These are phyloP conservation scores for Boletus nobilissimus DNA, from an alignment of 1,284 basidiomycete species.

Conservation along the genomic window DNA sequence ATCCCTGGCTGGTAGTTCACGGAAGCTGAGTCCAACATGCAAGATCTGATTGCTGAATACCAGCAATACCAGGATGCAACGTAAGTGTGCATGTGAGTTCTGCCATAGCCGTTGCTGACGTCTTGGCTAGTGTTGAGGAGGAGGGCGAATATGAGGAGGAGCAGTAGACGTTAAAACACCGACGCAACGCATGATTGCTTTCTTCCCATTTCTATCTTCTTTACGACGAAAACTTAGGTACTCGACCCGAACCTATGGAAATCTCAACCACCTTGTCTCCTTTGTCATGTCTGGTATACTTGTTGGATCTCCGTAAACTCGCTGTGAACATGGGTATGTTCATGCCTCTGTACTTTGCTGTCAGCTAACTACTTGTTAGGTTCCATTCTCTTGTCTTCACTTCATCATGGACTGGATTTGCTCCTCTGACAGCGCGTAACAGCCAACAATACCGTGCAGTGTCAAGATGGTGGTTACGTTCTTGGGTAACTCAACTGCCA, in stretches of 20 bases:
- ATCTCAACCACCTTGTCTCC: conserved; percentile 97
- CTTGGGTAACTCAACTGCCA: conserved; percentile 96
- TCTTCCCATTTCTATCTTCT: conserved; percentile 30
- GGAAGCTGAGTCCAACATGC: conserved; percentile 97
- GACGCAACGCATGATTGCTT: conserved; percentile 35
- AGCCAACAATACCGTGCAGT: conserved; percentile 95
- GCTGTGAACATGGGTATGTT: conserved; percentile 96
- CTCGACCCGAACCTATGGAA: conserved; percentile 81
- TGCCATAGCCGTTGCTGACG: conserved; percentile 8
- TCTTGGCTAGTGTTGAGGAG: conserved; percentile 69
- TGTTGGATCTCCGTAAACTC: conserved; percentile 92
- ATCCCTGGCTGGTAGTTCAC: conserved; percentile 69
- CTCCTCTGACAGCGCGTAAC: conserved; percentile 92
- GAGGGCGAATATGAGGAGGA: conserved; percentile 88
- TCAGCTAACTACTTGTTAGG: conserved; percentile 48
- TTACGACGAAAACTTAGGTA: conserved; percentile 51
- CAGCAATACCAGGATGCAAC: conserved; percentile 97
- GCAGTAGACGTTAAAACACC: conserved; percentile 49
- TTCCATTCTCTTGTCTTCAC: conserved; percentile 98
- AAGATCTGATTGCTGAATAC: conserved; percentile 93
- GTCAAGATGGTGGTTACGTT: conserved; percentile 98
- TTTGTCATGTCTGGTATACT: conserved; percentile 99
- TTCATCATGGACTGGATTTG: conserved; percentile 99
- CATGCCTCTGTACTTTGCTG: not conserved
- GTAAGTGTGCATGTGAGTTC: conserved; percentile 56